Conservation (phyloP, 164 flowering plant genomes). For the Buxus sempervirens region DNA sequence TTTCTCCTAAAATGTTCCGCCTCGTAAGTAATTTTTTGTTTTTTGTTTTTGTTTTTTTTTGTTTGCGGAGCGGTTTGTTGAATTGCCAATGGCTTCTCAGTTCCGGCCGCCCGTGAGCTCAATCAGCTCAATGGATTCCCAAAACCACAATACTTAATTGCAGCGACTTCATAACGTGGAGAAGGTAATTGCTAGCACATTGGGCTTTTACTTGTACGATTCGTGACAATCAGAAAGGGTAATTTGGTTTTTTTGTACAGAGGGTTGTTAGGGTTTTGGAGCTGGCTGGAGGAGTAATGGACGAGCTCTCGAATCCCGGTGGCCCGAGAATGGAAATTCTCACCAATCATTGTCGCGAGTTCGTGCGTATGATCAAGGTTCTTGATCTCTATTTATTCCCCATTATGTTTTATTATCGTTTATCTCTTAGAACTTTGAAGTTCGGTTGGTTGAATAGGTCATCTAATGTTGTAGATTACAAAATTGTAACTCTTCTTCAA, state of each 20-base stretch:
- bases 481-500: no score
- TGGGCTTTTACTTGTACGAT: not conserved
- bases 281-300: slow-evolving; percentile 86
- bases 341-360: slow-evolving; percentile 70
- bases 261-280: slow-evolving; percentile 83
- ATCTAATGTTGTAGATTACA: no score
- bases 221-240: not conserved
- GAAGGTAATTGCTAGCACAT: slow-evolving; percentile 38
- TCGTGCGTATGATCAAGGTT: slow-evolving; percentile 90
- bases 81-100: slow-evolving; percentile 8
- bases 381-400: not conserved
- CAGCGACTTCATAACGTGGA: slow-evolving; percentile 85
- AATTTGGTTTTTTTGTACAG: slow-evolving; percentile 28
- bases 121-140: slow-evolving; percentile 48
- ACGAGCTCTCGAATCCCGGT: slow-evolving; percentile 62
- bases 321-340: slow-evolving; percentile 74
- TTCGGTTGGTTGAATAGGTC: no score
- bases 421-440: not conserved
- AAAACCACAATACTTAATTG: slow-evolving; percentile 64
- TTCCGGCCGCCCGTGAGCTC: slow-evolving; percentile 11
- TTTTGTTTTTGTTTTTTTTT: no score
- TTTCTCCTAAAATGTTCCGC: no score
- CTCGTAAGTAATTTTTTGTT: no score
- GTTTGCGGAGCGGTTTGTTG: no score
- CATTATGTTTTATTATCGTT: not conserved